A percentile compares a stretch with the other conserved stretches of the same genome.
Conservation (phyloP, 2,329 filamentous ascomycete genomes). For the Nemania serpens region DNA sequence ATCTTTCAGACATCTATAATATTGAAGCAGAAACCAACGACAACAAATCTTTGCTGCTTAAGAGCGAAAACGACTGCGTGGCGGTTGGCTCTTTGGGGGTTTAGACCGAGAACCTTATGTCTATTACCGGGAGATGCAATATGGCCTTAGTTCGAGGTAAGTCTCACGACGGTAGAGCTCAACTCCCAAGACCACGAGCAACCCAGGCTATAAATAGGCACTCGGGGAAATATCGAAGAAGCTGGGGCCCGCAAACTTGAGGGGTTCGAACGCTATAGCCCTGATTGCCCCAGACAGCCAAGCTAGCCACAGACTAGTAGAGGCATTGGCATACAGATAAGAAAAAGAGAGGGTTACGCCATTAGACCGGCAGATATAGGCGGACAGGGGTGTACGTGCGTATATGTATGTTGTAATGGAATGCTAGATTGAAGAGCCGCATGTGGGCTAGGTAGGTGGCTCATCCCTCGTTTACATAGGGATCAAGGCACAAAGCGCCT, state of each 20-base stretch:
- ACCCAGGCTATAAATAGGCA: conserved; percentile 5
- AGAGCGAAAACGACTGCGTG: background rate
- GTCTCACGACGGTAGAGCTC: background rate
- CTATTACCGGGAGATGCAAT: background rate
- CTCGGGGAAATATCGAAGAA: background rate
- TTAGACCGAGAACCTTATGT: background rate
- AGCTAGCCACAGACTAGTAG: conserved; percentile 1
- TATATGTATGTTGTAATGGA: background rate
- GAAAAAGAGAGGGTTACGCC: background rate
- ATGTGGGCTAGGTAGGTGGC: conserved; percentile 14
- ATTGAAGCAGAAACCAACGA: background rate
- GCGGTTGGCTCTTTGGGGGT: background rate
- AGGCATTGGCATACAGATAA: conserved; percentile 15
- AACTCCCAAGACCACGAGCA: background rate
- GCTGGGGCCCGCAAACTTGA: background rate
- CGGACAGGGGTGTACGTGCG: conserved; percentile 9
- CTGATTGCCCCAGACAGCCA: background rate
- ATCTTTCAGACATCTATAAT: background rate
- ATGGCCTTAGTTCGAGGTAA: background rate
- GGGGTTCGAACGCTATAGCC: conserved; percentile 10
- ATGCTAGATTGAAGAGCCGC: conserved; percentile 23
- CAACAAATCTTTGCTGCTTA: background rate
- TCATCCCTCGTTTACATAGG: conserved; percentile 4
- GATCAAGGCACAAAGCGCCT: background rate
- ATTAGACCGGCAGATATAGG: conserved; percentile 7